Evolutionary conservation across 306 rosid species (phyloP).

Genomic region (Castanea sativa): DNA sequence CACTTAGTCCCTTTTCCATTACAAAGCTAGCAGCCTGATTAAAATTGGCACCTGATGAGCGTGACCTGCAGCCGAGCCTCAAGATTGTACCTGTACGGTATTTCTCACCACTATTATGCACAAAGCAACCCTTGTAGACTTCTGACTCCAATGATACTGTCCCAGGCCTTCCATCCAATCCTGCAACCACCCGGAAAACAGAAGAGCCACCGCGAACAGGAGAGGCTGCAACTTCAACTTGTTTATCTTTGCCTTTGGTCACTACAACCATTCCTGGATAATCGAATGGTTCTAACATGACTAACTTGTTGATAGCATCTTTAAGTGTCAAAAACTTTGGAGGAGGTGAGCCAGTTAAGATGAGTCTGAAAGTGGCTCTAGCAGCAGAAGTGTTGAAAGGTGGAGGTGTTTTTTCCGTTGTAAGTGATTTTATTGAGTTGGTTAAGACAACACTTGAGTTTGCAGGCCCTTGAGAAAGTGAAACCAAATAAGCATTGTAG

Average conservation of each 20-base stretch:
- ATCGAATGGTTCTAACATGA: slow-evolving; percentile 65
- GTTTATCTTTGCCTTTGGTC: slow-evolving; percentile 36
- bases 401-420: slow-evolving; percentile 43
- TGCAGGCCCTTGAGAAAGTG: slow-evolving; percentile 43
- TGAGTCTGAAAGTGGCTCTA: slow-evolving; percentile 70
- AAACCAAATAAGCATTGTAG: slow-evolving; percentile 46
- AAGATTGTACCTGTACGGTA: slow-evolving; percentile 21
- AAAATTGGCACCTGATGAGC: slow-evolving; percentile 24
- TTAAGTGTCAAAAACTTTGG: slow-evolving; percentile 5
- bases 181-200: slow-evolving; percentile 47
- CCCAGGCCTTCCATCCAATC: slow-evolving; percentile 58
- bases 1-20: slow-evolving; percentile 37
- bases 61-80: slow-evolving; percentile 51
- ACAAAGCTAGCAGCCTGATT: slow-evolving; percentile 63
- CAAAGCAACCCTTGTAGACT: slow-evolving; percentile 55
- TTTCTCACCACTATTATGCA: slow-evolving; percentile 28
- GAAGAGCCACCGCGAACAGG: slow-evolving; percentile 22
- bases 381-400: slow-evolving; percentile 44
- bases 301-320: slow-evolving; percentile 34
- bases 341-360: slow-evolving; percentile 28
- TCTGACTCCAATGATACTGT: slow-evolving; percentile 60
- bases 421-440: slow-evolving; percentile 47
- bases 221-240: slow-evolving; percentile 37
- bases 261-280: slow-evolving; percentile 61
- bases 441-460: slow-evolving; percentile 44